These are phyloP conservation scores for Colletotrichum theobromicola DNA, from an alignment of 2,329 filamentous ascomycete genomes.

Conservation along the genomic window DNA sequence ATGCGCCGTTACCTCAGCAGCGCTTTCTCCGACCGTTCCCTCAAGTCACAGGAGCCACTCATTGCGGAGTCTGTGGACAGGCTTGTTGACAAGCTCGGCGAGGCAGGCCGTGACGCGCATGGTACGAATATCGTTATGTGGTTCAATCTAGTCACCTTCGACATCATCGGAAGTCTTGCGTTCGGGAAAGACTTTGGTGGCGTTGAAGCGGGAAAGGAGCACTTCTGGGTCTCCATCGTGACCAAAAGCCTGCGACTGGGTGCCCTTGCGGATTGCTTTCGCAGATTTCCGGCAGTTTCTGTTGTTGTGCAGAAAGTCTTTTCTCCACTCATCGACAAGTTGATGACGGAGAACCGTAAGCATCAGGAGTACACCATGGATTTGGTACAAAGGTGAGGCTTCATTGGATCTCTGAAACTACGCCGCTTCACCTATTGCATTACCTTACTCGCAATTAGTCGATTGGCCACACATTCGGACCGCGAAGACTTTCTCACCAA, in stretches of 20 bases:
- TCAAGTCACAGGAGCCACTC: conserved; percentile 35
- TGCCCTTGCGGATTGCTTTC: neutral
- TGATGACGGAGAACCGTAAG: neutral
- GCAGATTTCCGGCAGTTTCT: neutral
- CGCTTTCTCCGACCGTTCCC: conserved; percentile 34
- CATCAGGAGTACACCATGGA: neutral
- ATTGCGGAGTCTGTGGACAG: conserved; percentile 24
- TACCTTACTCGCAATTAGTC: neutral
- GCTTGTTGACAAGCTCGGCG: neutral
- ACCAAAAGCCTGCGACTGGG: neutral
- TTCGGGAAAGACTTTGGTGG: conserved; percentile 34
- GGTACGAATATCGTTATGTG: conserved; percentile 28
- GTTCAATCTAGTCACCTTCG: conserved; percentile 32
- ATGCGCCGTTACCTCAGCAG: conserved; percentile 31
- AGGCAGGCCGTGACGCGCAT: neutral
- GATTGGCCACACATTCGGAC: neutral
- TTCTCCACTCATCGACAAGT: neutral
- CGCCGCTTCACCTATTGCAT: neutral
- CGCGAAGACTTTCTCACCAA: conserved; percentile 1
- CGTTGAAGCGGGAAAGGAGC: conserved; percentile 6
- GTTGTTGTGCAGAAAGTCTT: neutral
- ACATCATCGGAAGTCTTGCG: conserved; percentile 31
- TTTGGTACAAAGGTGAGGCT: neutral
- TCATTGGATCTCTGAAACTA: neutral
- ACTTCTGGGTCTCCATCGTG: neutral